These are phyloP conservation scores for Golubevia sp. DNA, from an alignment of 1,284 basidiomycete genomes.

Conservation along the genomic window DNA sequence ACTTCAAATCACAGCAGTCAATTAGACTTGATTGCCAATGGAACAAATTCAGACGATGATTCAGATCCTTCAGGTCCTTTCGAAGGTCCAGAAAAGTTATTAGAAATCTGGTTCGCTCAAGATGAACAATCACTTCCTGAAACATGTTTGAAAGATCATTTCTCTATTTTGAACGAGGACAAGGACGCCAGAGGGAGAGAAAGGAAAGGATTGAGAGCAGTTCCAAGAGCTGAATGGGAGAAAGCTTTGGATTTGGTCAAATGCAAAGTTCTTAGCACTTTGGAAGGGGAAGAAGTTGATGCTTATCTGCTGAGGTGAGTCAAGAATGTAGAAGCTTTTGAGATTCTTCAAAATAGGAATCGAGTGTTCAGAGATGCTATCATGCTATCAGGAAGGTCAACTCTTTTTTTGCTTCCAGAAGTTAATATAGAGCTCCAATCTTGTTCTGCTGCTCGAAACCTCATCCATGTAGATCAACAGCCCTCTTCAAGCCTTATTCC, in stretches of 20 bases:
- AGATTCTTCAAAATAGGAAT: too few species aligned
- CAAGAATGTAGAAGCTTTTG: not conserved
- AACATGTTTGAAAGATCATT: not conserved
- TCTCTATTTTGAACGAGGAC: slow-evolving; percentile 1
- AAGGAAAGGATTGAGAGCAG: slow-evolving; percentile 73
- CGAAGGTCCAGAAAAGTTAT: slow-evolving; percentile 82
- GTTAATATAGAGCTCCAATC: too few species aligned
- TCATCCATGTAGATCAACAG: too few species aligned
- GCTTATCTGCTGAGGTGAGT: slow-evolving; percentile 89
- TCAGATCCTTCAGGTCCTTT: slow-evolving; percentile 47
- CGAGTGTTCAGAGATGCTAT: too few species aligned
- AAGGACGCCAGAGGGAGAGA: not conserved
- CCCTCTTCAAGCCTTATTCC: too few species aligned
- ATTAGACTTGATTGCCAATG: too few species aligned
- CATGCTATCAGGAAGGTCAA: too few species aligned
- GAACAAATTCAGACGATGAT: too few species aligned
- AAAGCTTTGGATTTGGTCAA: slow-evolving; percentile 96
- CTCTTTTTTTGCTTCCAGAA: too few species aligned
- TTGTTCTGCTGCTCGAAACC: too few species aligned
- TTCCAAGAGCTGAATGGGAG: slow-evolving; percentile 84
- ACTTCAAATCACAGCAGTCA: too few species aligned
- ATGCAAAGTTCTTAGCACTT: slow-evolving; percentile 91
- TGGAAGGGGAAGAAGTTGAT: slow-evolving; percentile 85
- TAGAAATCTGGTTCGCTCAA: slow-evolving; percentile 95
- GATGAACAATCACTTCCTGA: too few species aligned